phyloP scores from a whole-genome alignment of 2,329 filamentous ascomycete genomes.

The Hymenoscyphus linearis region DNA sequence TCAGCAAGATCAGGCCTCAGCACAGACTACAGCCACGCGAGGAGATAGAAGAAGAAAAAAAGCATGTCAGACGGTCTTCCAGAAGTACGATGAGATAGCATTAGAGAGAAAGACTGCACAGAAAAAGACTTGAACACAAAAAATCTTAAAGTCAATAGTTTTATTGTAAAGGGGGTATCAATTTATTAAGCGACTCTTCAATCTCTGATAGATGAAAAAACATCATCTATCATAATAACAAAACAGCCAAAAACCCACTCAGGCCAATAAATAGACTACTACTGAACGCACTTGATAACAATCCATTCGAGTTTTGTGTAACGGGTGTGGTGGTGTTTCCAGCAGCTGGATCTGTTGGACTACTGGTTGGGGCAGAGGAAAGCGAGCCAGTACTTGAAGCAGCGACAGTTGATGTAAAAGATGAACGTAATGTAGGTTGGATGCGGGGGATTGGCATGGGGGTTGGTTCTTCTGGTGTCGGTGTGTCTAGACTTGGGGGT shows the following conservation, averaged over 20 bases:
- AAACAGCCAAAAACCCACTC: background rate
- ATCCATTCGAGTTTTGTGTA: background rate
- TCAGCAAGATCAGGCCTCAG: too few species aligned
- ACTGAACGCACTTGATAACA: background rate
- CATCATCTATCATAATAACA: background rate
- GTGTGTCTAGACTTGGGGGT: background rate
- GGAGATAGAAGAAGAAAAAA: too few species aligned
- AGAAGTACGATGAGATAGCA: too few species aligned
- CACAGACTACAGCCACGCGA: too few species aligned
- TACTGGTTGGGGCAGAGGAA: background rate
- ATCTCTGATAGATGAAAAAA: background rate
- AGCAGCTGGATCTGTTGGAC: background rate
- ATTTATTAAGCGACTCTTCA: too few species aligned
- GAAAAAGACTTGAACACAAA: too few species aligned
- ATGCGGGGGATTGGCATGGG: background rate
- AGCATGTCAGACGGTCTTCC: too few species aligned
- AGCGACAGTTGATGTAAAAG: background rate
- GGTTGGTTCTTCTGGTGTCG: background rate
- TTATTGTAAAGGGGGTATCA: too few species aligned
- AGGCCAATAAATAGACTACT: background rate
- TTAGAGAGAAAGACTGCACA: too few species aligned
- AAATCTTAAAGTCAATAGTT: too few species aligned
- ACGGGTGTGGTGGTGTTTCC: background rate
- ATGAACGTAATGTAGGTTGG: background rate
- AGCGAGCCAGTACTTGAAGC: background rate